phyloP scores from a whole-genome alignment of 2,329 filamentous ascomycete species.

The Colletotrichum tabaci region DNA sequence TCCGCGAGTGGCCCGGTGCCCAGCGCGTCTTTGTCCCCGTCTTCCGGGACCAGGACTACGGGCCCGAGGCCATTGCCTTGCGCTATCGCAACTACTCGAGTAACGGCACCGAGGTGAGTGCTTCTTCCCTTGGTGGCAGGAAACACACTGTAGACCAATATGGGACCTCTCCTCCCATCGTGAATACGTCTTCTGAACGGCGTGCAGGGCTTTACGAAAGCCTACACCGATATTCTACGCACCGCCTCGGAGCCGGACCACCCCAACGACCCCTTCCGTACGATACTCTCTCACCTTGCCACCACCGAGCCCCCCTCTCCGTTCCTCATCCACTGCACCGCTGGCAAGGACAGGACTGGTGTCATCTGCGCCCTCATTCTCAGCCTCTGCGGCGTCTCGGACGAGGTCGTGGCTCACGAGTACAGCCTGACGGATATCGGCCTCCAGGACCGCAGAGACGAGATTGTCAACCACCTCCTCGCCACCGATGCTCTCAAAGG shows the following conservation, averaged over 20 bases:
- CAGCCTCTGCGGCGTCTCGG: constrained; percentile 72
- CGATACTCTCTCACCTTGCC: constrained; percentile 70
- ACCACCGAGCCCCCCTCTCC: constrained; percentile 57
- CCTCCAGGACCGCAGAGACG: constrained; percentile 66
- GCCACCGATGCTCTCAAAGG: constrained; percentile 65
- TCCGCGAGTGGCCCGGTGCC: constrained; percentile 54
- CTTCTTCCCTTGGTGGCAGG: neutral
- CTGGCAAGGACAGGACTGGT: constrained; percentile 84
- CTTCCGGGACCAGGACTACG: constrained; percentile 73
- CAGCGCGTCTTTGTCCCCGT: constrained; percentile 74
- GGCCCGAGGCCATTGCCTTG: constrained; percentile 73
- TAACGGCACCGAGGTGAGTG: constrained; percentile 57
- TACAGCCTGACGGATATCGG: constrained; percentile 78
- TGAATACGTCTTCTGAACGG: constrained; percentile 18
- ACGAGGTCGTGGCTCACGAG: constrained; percentile 74
- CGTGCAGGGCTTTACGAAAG: constrained; percentile 70
- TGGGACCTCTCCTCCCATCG: neutral
- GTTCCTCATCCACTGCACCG: constrained; percentile 80
- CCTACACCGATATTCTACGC: constrained; percentile 74
- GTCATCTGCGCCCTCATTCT: constrained; percentile 78
- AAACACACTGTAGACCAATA: neutral
- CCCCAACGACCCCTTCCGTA: constrained; percentile 59
- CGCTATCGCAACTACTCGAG: constrained; percentile 73
- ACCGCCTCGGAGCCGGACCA: constrained; percentile 57
- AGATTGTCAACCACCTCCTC: constrained; percentile 66